Evolutionary conservation across 495 filamentous ascomycete genomes (phyloP).

Genomic region (Cairneyella variabilis): DNA sequence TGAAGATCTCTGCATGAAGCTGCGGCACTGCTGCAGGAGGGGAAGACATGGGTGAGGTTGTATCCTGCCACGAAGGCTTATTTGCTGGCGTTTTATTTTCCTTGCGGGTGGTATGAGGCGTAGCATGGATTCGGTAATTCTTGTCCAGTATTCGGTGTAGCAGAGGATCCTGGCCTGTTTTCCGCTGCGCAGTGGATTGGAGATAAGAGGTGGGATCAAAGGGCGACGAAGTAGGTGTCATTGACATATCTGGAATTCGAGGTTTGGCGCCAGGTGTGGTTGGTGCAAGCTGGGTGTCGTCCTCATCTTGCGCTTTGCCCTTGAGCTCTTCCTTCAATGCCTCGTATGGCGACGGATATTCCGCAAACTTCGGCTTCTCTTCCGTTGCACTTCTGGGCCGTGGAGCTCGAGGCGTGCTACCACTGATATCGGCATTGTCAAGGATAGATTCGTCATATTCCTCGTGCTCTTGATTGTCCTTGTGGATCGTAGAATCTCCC

Average conservation of each 20-base stretch:
- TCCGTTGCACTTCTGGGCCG: conserved; percentile 35
- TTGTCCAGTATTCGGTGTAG: conserved; percentile 88
- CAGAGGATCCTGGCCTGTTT: conserved; percentile 58
- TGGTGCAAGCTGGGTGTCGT: conserved; percentile 38
- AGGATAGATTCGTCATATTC: conserved; percentile 47
- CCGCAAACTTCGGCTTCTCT: conserved; percentile 45
- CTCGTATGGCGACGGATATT: conserved; percentile 67
- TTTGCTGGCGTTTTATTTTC: conserved; percentile 23
- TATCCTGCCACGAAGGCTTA: conserved; percentile 33
- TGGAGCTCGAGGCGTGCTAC: conserved; percentile 50
- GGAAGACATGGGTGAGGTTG: conserved; percentile 62
- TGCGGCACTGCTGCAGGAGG: conserved; percentile 77
- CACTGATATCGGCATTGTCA: conserved; percentile 46
- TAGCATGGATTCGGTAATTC: conserved; percentile 89
- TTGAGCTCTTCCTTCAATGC: conserved; percentile 55
- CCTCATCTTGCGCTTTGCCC: conserved; percentile 35
- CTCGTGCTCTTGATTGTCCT: conserved; percentile 28
- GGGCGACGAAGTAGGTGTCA: conserved; percentile 41
- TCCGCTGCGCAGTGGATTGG: conserved; percentile 40
- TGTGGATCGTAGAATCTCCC: conserved; percentile 21
- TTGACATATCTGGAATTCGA: conserved; percentile 53
- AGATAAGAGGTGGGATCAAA: conserved; percentile 29
- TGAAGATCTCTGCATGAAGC: conserved; percentile 80
- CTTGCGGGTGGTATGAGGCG: conserved; percentile 59
- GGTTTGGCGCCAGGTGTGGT: conserved; percentile 33